These are phyloP conservation scores for Groenewaldozyma auringiensis DNA, from an alignment of 1,139 yeast species.

Conservation along the genomic window DNA sequence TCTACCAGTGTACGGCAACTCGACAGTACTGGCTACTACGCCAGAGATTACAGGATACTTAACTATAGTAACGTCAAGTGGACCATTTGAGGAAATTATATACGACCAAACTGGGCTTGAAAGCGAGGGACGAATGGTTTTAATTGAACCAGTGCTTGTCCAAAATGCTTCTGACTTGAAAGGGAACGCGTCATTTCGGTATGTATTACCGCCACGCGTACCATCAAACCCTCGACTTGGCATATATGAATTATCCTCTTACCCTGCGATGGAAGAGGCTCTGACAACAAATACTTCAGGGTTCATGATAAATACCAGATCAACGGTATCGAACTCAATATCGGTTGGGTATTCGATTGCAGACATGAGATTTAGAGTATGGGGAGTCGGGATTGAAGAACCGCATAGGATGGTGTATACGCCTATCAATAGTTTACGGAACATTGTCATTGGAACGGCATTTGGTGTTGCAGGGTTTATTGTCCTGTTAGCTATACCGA, in stretches of 20 bases:
- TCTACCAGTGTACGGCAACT: constrained; percentile 63
- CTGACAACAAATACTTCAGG: constrained; percentile 40
- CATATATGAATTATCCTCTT: constrained; percentile 15
- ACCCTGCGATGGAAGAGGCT: constrained; percentile 38
- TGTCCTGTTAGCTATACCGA: constrained; percentile 65
- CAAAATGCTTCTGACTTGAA: constrained; percentile 10
- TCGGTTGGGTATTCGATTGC: constrained; percentile 70
- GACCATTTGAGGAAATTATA: constrained; percentile 43
- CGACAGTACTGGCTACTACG: constrained; percentile 55
- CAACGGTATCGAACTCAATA: constrained; percentile 34
- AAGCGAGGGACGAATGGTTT: constrained; percentile 36
- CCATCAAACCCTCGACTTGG: constrained; percentile 14
- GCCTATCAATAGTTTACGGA: constrained; percentile 55
- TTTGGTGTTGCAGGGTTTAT: constrained; percentile 72
- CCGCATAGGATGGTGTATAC: constrained; percentile 48
- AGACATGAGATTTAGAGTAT: constrained; percentile 42
- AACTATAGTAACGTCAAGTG: constrained; percentile 57
- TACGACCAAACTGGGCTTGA: constrained; percentile 42
- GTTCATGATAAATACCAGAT: constrained; percentile 39
- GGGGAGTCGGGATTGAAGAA: constrained; percentile 78
- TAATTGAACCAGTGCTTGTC: constrained; percentile 26
- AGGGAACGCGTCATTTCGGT: constrained; percentile 17
- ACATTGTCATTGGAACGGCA: constrained; percentile 70
- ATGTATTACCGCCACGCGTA: constrained; percentile 28
- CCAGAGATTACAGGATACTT: constrained; percentile 66